These are phyloP conservation scores for Fragaria iinumae DNA, from an alignment of 306 rosid genomes.

Conservation along the genomic window DNA sequence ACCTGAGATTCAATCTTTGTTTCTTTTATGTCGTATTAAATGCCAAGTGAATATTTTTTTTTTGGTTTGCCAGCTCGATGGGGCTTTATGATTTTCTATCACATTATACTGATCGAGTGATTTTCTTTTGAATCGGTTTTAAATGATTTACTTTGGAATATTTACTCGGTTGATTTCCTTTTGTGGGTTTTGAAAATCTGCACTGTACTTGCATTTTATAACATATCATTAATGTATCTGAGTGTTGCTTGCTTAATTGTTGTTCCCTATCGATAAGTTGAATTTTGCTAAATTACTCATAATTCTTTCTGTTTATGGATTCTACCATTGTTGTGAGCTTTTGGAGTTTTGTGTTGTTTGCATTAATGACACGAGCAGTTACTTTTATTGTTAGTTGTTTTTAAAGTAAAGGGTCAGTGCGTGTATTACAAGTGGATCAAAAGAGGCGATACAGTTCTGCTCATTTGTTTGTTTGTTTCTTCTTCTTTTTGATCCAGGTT, in stretches of 20 bases:
- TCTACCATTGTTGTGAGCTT: neutral
- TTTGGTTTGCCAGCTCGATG: slow-evolving; percentile 10
- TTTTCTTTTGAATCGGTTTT: slow-evolving; percentile 31
- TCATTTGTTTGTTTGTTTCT: neutral
- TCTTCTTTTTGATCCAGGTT: slow-evolving; percentile 23
- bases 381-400: neutral
- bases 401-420: neutral
- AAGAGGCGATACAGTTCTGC: neutral
- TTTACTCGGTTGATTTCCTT: slow-evolving; percentile 17
- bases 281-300: neutral
- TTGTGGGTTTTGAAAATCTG: slow-evolving; percentile 34
- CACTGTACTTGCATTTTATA: slow-evolving; percentile 19
- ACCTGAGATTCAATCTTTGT: slow-evolving; percentile 15
- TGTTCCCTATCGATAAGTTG: slow-evolving; percentile 20
- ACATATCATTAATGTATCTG: slow-evolving; percentile 26
- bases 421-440: slow-evolving; percentile 9
- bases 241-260: neutral
- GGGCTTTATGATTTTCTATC: slow-evolving; percentile 21
- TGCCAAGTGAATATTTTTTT: slow-evolving; percentile 26
- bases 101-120: slow-evolving; percentile 11
- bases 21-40: slow-evolving; percentile 29
- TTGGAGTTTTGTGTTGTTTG: neutral
- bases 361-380: neutral
- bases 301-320: neutral
- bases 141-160: slow-evolving; percentile 26